Conservation (phyloP, 805 yeast genomes). For the Pichia insulana region DNA sequence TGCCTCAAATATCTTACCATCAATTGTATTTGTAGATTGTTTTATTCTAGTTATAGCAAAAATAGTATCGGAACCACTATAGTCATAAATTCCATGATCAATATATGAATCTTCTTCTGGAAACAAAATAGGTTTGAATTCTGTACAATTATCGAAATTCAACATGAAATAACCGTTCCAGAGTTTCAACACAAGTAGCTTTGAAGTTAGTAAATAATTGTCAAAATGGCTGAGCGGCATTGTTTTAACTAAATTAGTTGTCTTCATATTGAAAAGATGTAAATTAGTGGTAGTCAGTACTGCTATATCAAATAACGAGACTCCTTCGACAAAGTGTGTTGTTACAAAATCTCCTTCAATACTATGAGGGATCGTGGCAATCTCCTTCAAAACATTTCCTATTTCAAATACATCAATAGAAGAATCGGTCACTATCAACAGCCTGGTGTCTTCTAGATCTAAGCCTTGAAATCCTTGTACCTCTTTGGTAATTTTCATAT, state of each 20-base stretch:
- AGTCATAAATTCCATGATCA: not conserved
- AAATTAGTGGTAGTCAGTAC: conserved; percentile 19
- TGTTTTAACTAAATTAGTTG: conserved; percentile 7
- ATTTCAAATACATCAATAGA: conserved; percentile 16
- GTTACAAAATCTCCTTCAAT: conserved; percentile 13
- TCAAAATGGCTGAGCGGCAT: conserved; percentile 14
- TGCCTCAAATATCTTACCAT: no score
- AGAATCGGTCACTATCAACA: conserved; percentile 14
- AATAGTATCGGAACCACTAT: not conserved
- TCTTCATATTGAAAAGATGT: conserved; percentile 13
- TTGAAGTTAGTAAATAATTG: conserved; percentile 17
- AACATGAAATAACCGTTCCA: conserved; percentile 15
- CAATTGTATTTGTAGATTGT: no score
- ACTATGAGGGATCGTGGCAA: conserved; percentile 11
- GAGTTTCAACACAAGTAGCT: conserved; percentile 14
- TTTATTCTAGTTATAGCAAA: no score
- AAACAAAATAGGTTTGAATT: not conserved
- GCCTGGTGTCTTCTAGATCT: conserved; percentile 11
- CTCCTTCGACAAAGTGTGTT: conserved; percentile 15
- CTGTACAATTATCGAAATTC: conserved; percentile 13
- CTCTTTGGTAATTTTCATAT: not conserved
- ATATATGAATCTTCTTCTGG: not conserved
- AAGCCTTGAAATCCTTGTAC: not conserved
- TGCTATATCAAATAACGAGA: conserved; percentile 14
- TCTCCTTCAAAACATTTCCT: conserved; percentile 8